Evolutionary conservation across 2,329 filamentous ascomycete genomes (phyloP).

Genomic region (Emergomyces africanus): DNA sequence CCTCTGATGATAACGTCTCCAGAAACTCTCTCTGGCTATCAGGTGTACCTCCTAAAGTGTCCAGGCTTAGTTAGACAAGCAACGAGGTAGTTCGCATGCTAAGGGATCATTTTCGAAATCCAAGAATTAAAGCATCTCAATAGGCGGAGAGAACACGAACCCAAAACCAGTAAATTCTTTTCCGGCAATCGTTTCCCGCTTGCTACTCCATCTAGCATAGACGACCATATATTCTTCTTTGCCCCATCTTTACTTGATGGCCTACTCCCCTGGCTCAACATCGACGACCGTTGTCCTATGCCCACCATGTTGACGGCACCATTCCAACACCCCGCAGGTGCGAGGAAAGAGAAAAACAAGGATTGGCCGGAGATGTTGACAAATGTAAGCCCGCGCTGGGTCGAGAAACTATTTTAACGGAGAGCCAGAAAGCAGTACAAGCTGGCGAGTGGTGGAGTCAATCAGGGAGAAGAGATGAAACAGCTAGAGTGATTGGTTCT

Average conservation of each 20-base stretch:
- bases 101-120: neutral
- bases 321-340: conserved; percentile 16
- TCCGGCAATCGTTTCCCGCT: conserved; percentile 82
- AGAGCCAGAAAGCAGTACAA: neutral
- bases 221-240: conserved; percentile 87
- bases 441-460: neutral
- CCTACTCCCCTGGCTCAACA: conserved; percentile 26
- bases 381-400: neutral
- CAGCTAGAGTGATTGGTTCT: neutral
- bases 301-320: conserved; percentile 24
- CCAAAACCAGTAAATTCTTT: conserved; percentile 80
- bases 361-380: neutral
- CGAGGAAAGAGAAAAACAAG: neutral
- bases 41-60: conserved; percentile 52
- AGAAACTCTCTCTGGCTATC: conserved; percentile 78
- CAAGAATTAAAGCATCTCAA: neutral
- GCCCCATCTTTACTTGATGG: conserved; percentile 46
- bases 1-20: conserved; percentile 40
- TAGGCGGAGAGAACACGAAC: conserved; percentile 34
- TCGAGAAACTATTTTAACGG: neutral
- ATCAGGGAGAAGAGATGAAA: neutral
- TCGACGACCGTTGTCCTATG: conserved; percentile 27
- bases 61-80: neutral
- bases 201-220: conserved; percentile 80
- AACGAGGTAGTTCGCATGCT: neutral